Evolutionary conservation across 495 filamentous ascomycete genomes (phyloP).

Genomic region (Aspergillus sclerotiicarbonarius): DNA sequence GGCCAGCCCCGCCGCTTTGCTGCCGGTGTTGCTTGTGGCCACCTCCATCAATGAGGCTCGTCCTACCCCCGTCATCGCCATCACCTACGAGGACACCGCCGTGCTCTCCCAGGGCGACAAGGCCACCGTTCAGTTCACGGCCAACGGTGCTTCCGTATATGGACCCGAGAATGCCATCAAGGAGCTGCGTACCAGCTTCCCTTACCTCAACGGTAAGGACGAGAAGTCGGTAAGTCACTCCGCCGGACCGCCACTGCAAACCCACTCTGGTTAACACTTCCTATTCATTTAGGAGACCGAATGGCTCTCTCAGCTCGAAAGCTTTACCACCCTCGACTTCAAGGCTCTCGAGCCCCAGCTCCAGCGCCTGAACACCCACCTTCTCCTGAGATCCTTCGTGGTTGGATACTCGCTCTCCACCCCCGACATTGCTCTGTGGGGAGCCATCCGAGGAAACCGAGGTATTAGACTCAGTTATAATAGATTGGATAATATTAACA

Average conservation of each 20-base stretch:
- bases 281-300: constrained; percentile 43
- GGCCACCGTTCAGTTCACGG: constrained; percentile 39
- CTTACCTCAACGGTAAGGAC: constrained; percentile 46
- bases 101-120: constrained; percentile 43
- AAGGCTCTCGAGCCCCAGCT: constrained; percentile 75
- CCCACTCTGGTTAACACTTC: background rate
- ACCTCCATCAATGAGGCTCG: constrained; percentile 49
- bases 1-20: constrained; percentile 54
- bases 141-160: constrained; percentile 29
- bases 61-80: constrained; percentile 41
- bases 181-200: constrained; percentile 41
- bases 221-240: constrained; percentile 36
- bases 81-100: constrained; percentile 49
- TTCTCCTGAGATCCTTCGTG: constrained; percentile 82
- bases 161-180: constrained; percentile 39
- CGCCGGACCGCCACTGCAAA: background rate
- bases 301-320: constrained; percentile 53
- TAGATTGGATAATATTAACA: too few species aligned
- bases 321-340: constrained; percentile 65
- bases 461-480: too few species aligned
- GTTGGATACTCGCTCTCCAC: constrained; percentile 78
- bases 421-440: constrained; percentile 80
- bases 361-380: constrained; percentile 76
- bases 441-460: constrained; percentile 80
- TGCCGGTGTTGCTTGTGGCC: constrained; percentile 50